Evolutionary conservation across 345 rosid genomes (phyloP).

Genomic region (Gossypium mustelinum): DNA sequence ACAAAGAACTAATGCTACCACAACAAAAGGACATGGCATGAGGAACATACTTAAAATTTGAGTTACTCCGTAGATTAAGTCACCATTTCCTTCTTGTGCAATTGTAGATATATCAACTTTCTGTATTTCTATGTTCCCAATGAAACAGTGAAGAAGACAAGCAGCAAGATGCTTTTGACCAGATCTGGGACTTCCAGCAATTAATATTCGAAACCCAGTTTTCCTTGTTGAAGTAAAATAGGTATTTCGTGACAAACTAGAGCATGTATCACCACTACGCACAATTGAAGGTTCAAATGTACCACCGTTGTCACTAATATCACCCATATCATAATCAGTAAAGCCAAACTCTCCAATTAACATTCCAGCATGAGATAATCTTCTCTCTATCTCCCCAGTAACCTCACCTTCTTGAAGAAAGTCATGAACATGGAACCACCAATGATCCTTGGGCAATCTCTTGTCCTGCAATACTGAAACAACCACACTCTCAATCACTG

Average conservation of each 20-base stretch:
- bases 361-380: conserved; percentile 56
- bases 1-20: not conserved
- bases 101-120: conserved; percentile 89
- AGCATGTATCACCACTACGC: conserved; percentile 22
- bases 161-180: conserved; percentile 96
- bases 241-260: conserved; percentile 30
- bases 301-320: conserved; percentile 23
- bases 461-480: conserved; percentile 51
- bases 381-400: conserved; percentile 50
- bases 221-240: conserved; percentile 43
- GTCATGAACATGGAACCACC: conserved; percentile 63
- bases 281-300: conserved; percentile 30
- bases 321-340: conserved; percentile 37
- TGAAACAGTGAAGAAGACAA: conserved; percentile 78
- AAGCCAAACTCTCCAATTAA: conserved; percentile 45
- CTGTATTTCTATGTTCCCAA: conserved; percentile 77
- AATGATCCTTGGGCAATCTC: conserved; percentile 44
- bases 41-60: conserved; percentile 67
- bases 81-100: conserved; percentile 91
- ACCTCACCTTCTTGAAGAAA: conserved; percentile 61
- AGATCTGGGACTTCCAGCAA: conserved; percentile 74
- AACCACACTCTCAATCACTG: conserved; percentile 50
- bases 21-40: conserved; percentile 10
- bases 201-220: conserved; percentile 65
- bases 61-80: conserved; percentile 76